phyloP scores from a whole-genome alignment of 2,329 filamentous ascomycete species.

The Neofusicoccum ribis region DNA sequence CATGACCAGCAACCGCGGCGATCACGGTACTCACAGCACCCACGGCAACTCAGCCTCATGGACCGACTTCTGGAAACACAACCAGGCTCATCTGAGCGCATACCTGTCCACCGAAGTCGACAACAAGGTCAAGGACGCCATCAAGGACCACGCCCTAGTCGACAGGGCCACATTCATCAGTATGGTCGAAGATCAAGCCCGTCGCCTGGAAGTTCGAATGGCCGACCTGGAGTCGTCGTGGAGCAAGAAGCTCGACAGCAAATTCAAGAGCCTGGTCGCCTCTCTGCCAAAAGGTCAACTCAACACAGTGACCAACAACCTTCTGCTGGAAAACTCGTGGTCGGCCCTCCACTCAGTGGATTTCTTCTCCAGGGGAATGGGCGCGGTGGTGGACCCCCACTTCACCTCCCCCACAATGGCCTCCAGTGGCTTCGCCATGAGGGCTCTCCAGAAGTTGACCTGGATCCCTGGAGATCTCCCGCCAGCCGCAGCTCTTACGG shows the following conservation, averaged over 20 bases:
- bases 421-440: slow-evolving; percentile 23
- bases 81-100: slow-evolving; percentile 45
- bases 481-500: slow-evolving; percentile 59
- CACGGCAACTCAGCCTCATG: slow-evolving; percentile 27
- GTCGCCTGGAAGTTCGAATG: background rate
- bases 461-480: slow-evolving; percentile 27
- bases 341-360: slow-evolving; percentile 57
- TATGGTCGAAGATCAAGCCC: background rate
- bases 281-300: background rate
- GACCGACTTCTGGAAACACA: slow-evolving; percentile 56
- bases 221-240: background rate
- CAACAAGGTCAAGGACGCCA: slow-evolving; percentile 32
- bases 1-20: background rate
- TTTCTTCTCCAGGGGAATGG: slow-evolving; percentile 67
- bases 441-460: background rate
- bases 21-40: background rate
- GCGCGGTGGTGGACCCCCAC: slow-evolving; percentile 62
- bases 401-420: slow-evolving; percentile 60
- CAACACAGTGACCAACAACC: background rate
- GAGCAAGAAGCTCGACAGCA: background rate
- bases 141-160: slow-evolving; percentile 28
- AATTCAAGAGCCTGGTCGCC: background rate
- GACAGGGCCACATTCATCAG: slow-evolving; percentile 24
- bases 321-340: slow-evolving; percentile 28
- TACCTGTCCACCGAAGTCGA: slow-evolving; percentile 18